Percentiles rank a stretch among this genome's conserved stretches.
These are phyloP conservation scores for Taiozyma sp. DNA, from an alignment of 1,139 yeast species.

Conservation along the genomic window DNA sequence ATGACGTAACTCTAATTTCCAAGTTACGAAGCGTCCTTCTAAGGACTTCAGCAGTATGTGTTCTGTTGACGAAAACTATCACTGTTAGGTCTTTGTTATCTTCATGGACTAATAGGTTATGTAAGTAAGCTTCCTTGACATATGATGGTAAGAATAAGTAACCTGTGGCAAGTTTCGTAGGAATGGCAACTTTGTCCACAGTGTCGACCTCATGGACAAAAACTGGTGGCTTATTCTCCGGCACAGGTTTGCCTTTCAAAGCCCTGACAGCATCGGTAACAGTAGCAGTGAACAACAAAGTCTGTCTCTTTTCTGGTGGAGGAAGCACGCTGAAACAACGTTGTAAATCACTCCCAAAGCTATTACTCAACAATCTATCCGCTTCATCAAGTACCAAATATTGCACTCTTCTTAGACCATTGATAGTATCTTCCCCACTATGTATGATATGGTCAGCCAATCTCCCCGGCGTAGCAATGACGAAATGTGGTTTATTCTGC, in stretches of 20 bases:
- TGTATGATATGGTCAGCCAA: conserved; percentile 86
- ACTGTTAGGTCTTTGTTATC: conserved; percentile 62
- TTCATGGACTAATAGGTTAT: conserved; percentile 57
- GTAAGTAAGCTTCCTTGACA: conserved; percentile 86
- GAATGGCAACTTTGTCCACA: conserved; percentile 68
- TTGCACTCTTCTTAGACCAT: conserved; percentile 71
- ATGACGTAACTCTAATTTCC: conserved; percentile 77
- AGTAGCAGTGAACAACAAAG: conserved; percentile 91
- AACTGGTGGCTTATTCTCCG: conserved; percentile 58
- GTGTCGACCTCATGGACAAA: conserved; percentile 80
- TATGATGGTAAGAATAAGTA: conserved; percentile 65
- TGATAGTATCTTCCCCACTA: conserved; percentile 84
- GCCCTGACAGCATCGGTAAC: conserved; percentile 89
- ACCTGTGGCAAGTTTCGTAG: conserved; percentile 58
- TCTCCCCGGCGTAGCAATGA: conserved; percentile 96
- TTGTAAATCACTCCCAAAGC: conserved; percentile 75
- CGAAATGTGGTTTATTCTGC: conserved; percentile 85
- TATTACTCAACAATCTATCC: conserved; percentile 78
- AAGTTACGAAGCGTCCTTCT: conserved; percentile 68
- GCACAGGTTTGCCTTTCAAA: conserved; percentile 61
- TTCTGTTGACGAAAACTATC: conserved; percentile 87
- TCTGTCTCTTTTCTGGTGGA: conserved; percentile 66
- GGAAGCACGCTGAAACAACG: conserved; percentile 73
- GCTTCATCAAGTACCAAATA: conserved; percentile 94
- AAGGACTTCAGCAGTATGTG: conserved; percentile 81